phyloP scores from a whole-genome alignment of 2,329 filamentous ascomycete species.

The Simplicillium aogashimaense region DNA sequence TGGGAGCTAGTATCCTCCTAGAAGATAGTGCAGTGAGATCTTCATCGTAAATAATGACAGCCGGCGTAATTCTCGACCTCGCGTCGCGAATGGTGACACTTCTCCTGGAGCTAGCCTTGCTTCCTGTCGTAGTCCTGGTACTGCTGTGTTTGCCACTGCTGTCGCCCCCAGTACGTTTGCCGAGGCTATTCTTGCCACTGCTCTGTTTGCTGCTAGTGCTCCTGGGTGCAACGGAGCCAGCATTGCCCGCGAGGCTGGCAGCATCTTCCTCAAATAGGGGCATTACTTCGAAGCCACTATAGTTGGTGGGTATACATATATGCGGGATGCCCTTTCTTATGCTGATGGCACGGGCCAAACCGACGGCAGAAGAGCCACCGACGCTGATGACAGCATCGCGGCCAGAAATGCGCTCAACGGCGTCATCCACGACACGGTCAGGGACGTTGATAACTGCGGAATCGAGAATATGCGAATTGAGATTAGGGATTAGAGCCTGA shows the following conservation, averaged over 20 bases:
- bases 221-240: slow-evolving; percentile 3
- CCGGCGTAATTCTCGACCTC: slow-evolving; percentile 12
- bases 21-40: slow-evolving; percentile 19
- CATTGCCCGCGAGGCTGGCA: slow-evolving; percentile 5
- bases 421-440: slow-evolving; percentile 16
- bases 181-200: slow-evolving; percentile 2
- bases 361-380: slow-evolving; percentile 53
- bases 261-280: slow-evolving; percentile 18
- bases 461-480: slow-evolving; percentile 21
- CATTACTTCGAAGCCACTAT: slow-evolving; percentile 52
- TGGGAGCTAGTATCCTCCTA: slow-evolving; percentile 18
- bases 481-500: slow-evolving; percentile 21
- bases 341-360: slow-evolving; percentile 45
- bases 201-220: slow-evolving; percentile 4
- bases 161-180: background rate
- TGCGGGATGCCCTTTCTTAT: slow-evolving; percentile 43
- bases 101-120: slow-evolving; percentile 4
- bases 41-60: slow-evolving; percentile 27
- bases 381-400: slow-evolving; percentile 51
- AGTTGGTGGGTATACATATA: slow-evolving; percentile 50
- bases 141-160: slow-evolving; percentile 4
- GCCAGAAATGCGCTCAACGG: slow-evolving; percentile 16
- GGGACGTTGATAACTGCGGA: slow-evolving; percentile 19
- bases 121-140: slow-evolving; percentile 5
- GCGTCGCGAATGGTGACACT: slow-evolving; percentile 10